phyloP scores from a whole-genome alignment of 202 grass and related monocot species.

The Panicum hallii region DNA sequence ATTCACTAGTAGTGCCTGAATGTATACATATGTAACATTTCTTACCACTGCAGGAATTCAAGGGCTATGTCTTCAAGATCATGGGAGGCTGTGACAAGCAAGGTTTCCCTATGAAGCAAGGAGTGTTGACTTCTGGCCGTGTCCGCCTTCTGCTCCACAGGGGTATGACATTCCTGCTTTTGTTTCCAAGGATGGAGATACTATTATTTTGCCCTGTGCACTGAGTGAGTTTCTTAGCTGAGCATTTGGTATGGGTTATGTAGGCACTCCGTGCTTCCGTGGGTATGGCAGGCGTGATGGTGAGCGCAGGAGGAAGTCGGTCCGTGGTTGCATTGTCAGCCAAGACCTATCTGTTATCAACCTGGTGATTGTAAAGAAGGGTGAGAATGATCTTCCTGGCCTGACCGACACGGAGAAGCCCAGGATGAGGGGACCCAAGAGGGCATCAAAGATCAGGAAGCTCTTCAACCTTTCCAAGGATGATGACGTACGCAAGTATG shows the following conservation, averaged over 20 bases:
- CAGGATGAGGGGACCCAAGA: constrained; percentile 86
- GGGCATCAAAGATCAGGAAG: constrained; percentile 77
- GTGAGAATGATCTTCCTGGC: constrained; percentile 74
- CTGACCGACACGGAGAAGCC: constrained; percentile 76
- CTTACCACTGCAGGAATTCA: constrained; percentile 60
- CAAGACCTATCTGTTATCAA: constrained; percentile 74
- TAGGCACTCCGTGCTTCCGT: constrained; percentile 77
- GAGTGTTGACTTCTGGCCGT: constrained; percentile 58
- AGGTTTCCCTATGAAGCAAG: constrained; percentile 83
- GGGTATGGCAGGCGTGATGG: constrained; percentile 72
- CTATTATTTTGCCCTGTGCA: neutral
- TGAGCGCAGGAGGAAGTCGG: constrained; percentile 73
- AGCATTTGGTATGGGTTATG: neutral
- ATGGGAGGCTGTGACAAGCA: constrained; percentile 86
- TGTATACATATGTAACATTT: neutral
- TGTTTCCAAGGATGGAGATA: neutral
- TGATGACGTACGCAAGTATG: constrained; percentile 78
- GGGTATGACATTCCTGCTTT: constrained; percentile 37
- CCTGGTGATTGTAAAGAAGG: constrained; percentile 77
- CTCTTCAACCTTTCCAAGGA: constrained; percentile 81
- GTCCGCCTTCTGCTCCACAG: constrained; percentile 71
- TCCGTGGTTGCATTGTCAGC: constrained; percentile 81
- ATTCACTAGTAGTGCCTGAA: neutral
- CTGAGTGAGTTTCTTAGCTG: neutral
- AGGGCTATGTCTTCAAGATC: constrained; percentile 85